Conservation (phyloP, 2,329 filamentous ascomycete genomes). For the Ophiostoma populinum region DNA sequence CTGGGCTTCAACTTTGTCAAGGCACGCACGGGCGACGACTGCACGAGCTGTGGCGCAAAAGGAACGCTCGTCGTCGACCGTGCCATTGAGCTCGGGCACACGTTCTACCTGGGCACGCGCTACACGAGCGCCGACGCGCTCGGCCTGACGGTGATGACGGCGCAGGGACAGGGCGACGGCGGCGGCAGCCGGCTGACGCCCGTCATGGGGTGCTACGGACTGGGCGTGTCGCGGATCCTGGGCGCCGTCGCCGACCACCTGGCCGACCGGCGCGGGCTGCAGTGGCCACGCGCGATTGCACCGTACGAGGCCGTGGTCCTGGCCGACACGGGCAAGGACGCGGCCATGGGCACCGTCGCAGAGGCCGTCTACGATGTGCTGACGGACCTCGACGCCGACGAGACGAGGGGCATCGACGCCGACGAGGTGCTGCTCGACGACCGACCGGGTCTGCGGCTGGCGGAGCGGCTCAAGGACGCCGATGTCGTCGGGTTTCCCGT, state of each 20-base stretch:
- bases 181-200: conserved; percentile 6
- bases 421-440: conserved; percentile 52
- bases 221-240: conserved; percentile 81
- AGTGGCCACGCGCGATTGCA: conserved; percentile 76
- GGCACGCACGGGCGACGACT: conserved; percentile 50
- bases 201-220: conserved; percentile 94
- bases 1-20: conserved; percentile 44
- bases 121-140: conserved; percentile 55
- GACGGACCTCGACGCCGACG: conserved; percentile 6
- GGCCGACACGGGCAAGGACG: conserved; percentile 5
- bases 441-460: conserved; percentile 44
- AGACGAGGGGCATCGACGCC: not conserved
- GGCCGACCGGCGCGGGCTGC: conserved; percentile 55
- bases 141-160: conserved; percentile 27
- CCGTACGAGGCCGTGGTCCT: conserved; percentile 66
- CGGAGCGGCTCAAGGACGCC: conserved; percentile 82
- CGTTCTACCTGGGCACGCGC: conserved; percentile 79
- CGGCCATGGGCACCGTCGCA: conserved; percentile 26
- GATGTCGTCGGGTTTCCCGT: conserved; percentile 81
- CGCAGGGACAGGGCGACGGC: conserved; percentile 14
- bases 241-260: conserved; percentile 67
- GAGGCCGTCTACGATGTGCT: conserved; percentile 48
- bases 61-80: conserved; percentile 48
- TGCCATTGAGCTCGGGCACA: conserved; percentile 84
- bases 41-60: conserved; percentile 44